Conservation (phyloP, 2,329 filamentous ascomycete species). For the Elsinoe ampelina region DNA sequence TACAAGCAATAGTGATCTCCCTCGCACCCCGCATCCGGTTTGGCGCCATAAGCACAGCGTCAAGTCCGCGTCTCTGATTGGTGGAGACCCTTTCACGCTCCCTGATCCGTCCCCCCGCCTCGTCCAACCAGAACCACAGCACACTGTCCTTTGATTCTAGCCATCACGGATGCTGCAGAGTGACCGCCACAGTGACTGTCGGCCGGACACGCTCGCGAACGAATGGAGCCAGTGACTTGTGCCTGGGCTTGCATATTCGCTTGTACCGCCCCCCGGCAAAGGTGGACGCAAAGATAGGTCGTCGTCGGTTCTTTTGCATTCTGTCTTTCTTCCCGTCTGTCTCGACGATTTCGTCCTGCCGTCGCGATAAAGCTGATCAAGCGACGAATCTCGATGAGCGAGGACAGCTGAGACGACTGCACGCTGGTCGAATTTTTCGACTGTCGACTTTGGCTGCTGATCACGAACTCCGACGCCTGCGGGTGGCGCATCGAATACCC, state of each 20-base stretch:
- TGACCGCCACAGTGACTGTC: neutral
- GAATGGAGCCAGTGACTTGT: neutral
- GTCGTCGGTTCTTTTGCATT: neutral
- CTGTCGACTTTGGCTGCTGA: neutral
- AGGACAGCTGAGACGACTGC: neutral
- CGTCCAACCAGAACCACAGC: neutral
- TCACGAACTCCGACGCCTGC: neutral
- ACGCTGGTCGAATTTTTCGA: neutral
- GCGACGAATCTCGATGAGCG: slow-evolving; percentile 3
- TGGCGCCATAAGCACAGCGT: neutral
- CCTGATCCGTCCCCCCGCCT: neutral
- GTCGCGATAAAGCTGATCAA: neutral
- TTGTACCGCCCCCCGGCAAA: neutral
- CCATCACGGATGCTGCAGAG: neutral
- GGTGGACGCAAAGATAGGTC: slow-evolving; percentile 1
- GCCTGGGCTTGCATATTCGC: neutral
- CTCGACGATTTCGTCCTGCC: neutral
- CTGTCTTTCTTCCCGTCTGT: neutral
- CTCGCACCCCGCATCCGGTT: neutral
- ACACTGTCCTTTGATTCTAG: neutral
- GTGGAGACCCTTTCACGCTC: neutral
- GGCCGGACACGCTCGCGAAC: neutral
- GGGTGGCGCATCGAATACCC: neutral
- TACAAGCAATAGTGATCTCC: slow-evolving; percentile 10
- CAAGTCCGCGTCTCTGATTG: neutral